These are phyloP conservation scores for Fusarium odoratissimum DNA, from an alignment of 2,329 filamentous ascomycete species.

Conservation along the genomic window DNA sequence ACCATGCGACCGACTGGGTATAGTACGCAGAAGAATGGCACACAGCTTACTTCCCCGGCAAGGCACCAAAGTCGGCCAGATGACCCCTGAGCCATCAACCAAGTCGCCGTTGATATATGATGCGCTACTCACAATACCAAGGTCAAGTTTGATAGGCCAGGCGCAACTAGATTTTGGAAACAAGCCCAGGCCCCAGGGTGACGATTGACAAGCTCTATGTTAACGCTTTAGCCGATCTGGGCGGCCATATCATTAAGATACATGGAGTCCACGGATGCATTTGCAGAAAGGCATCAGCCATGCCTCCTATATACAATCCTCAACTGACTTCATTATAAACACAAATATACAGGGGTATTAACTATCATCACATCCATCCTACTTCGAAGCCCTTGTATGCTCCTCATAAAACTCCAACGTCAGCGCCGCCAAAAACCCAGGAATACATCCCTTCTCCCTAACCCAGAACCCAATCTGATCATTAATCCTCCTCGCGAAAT, in stretches of 20 bases:
- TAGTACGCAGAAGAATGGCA: background rate
- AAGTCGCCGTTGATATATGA: background rate
- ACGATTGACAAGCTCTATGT: background rate
- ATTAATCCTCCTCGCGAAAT: constrained; percentile 86
- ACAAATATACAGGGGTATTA: constrained; percentile 42
- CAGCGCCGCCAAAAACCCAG: constrained; percentile 89
- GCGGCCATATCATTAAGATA: background rate
- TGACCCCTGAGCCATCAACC: background rate
- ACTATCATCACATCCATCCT: constrained; percentile 39
- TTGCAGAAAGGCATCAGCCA: background rate
- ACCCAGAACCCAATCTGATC: constrained; percentile 97
- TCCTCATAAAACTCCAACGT: constrained; percentile 94
- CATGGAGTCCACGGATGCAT: background rate
- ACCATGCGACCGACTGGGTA: no score
- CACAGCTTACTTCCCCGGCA: background rate
- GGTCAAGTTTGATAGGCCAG: background rate
- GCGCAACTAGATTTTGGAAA: background rate
- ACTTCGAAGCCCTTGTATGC: constrained; percentile 49
- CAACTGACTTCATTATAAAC: constrained; percentile 10
- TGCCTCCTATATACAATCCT: background rate
- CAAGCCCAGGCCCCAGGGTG: background rate
- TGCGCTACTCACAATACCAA: no score
- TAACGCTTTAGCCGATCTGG: background rate
- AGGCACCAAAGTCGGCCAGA: background rate
- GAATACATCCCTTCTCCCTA: constrained; percentile 90